Evolutionary conservation across 2,329 filamentous ascomycete genomes (phyloP), one percentile per base, ranked within the genome.

Genomic region (Aureobasidium sp.): DNA sequence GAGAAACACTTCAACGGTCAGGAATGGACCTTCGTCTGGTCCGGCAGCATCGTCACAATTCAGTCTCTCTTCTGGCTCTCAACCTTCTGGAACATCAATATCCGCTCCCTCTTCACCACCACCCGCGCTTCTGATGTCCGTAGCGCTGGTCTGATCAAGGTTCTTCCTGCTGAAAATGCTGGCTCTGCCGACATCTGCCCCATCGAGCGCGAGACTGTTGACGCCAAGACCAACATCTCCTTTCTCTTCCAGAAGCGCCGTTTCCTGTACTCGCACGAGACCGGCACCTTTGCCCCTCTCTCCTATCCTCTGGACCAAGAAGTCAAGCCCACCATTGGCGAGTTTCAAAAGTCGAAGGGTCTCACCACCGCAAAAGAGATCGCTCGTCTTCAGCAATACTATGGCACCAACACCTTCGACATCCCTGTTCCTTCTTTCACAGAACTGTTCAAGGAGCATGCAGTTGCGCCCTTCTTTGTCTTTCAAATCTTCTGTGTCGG

Each of bases 401-500:
- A 97, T 82, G 94, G 94, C 70, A 83, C 87, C 69, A 99, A 99
- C 74, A 91, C 89, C 15, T 99, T 99, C 73, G 94, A 99, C 72
- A 99, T 99, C 58, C 94, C 95, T 7, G 92, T 99, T 13, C 94
- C 95, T 4, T 93, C 89, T 12, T 99, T 99, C 69, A 86, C 88
- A 57, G 94, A 99, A 78, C 84, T 99, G 55, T 99, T 96, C 84
- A 90, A 96, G 76, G 94, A 99, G 76, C 95, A 99, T 75, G 93
- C 95, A 27, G 95, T 99, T 26, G 95, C 95, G 26, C 94, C 94
- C 5, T 99, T 99, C 81, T 99, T 99, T 77, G 92, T 99, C 66
- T 99, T 99, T 79, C 94, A 99, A 80, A 82, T 99, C 65, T 99
- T 99, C 80, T 99, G 95, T 70, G 94, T 99, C 63, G 95, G 94